Base-by-base conservation (phyloP, 164 flowering plant genomes). In the Nymphaea colorata region DNA sequence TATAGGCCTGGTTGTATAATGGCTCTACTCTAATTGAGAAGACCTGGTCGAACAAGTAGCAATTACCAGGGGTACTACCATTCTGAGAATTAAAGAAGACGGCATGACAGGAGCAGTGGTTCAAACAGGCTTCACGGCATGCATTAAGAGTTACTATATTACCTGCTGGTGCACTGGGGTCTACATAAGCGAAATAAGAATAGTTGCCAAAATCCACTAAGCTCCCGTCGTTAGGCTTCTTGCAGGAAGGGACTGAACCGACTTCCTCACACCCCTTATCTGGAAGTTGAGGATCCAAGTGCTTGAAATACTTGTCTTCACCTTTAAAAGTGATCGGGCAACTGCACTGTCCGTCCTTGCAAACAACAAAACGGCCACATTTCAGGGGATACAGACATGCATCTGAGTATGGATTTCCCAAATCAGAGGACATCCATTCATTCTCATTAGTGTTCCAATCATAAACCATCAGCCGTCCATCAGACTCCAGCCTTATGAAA, bases 71-170 rank as follows among this genome's bases (percentile, higher is more conserved):
- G 57, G 57, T 5, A 25, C 44, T 5, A 64, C 53, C 43, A 2
- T 55, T n/a, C 3, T 42, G 16, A 17, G n/a, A 42, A 51, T 44
- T 36, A 43, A 64, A 64, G 43, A 70, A 55, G 43, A 36, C 44
- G 2, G 68, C 68, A 11, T 55, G 8, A 42, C 68, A 66, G 14
- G 68, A 53, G 42, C 62, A 53, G 44, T 41, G 64, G 18, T 42
- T 41, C 63, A 64, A 43, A 43, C 72, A 70, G 16, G 68, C 61
- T 59, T 61, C 51, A 41, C 44, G 18, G 62, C 67, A 57, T 51
- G 0, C 8, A 51, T 51, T 5, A 2, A 51, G 14, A 7, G 12
- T 51, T 51, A 5, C 14, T 10, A 51, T 8, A 51, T 51, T 4
- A 15, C 10, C 14, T 51, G 57, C 57, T 2, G 57, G 0, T 8